These are phyloP conservation scores for Ceratonia siliqua DNA, from an alignment of 306 rosid genomes.

Conservation along the genomic window DNA sequence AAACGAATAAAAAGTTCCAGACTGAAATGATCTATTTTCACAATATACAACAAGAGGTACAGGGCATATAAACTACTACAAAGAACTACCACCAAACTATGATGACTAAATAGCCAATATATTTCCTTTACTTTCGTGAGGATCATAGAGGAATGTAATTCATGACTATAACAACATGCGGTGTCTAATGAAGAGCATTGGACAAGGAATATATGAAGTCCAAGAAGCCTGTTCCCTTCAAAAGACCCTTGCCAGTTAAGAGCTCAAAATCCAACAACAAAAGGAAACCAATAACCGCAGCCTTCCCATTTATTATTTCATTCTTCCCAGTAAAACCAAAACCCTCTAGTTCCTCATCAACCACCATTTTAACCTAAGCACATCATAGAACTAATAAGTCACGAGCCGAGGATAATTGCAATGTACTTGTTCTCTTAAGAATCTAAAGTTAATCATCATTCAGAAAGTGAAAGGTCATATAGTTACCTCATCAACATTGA, in stretches of 20 bases:
- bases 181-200: slow-evolving; percentile 61
- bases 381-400: slow-evolving; percentile 11
- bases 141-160: not conserved
- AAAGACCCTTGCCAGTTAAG: slow-evolving; percentile 89
- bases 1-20: slow-evolving; percentile 13
- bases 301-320: slow-evolving; percentile 87
- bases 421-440: not conserved
- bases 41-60: slow-evolving; percentile 28
- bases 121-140: slow-evolving; percentile 1
- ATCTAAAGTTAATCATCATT: not conserved
- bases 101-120: not conserved
- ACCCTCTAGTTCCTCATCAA: slow-evolving; percentile 66
- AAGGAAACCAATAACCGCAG: slow-evolving; percentile 85
- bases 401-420: not conserved
- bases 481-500: slow-evolving; percentile 87
- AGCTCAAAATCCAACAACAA: slow-evolving; percentile 90
- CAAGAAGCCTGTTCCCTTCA: slow-evolving; percentile 95
- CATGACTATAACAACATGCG: not conserved
- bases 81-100: slow-evolving; percentile 16
- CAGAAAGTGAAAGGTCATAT: not conserved
- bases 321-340: slow-evolving; percentile 80
- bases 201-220: slow-evolving; percentile 76
- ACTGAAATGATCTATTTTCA: slow-evolving; percentile 32
- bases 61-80: slow-evolving; percentile 8
- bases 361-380: slow-evolving; percentile 78